phyloP scores from a whole-genome alignment of 1,284 basidiomycete species.

The Sporisorium reilianum region DNA sequence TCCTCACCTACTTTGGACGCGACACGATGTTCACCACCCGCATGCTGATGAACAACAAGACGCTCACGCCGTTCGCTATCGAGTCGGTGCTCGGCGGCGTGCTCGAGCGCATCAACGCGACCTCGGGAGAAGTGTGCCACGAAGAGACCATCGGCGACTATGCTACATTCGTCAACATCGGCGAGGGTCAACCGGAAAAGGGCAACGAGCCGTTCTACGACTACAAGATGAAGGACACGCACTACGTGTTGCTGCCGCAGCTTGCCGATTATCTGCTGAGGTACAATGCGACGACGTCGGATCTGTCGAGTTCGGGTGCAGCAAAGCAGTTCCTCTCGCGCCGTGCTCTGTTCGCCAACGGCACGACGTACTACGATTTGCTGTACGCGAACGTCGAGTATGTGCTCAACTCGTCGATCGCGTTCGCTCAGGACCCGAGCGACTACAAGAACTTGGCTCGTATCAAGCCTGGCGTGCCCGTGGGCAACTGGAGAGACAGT shows the following conservation, averaged over 20 bases:
- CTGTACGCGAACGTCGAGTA: constrained; percentile 69
- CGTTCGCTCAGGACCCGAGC: constrained; percentile 69
- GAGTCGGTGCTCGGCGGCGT: constrained; percentile 72
- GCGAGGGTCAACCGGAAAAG: constrained; percentile 69
- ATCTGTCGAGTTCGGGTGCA: constrained; percentile 55
- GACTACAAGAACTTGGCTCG: constrained; percentile 66
- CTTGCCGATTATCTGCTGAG: constrained; percentile 71
- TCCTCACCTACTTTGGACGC: constrained; percentile 70
- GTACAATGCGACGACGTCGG: constrained; percentile 29
- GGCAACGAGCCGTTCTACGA: constrained; percentile 71
- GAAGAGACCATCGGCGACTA: constrained; percentile 71
- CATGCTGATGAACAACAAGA: constrained; percentile 70
- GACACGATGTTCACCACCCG: constrained; percentile 72
- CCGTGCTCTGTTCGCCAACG: constrained; percentile 70
- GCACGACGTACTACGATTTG: constrained; percentile 69
- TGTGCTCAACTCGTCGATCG: constrained; percentile 65
- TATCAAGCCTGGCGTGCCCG: constrained; percentile 69
- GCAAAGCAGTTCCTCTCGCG: constrained; percentile 59
- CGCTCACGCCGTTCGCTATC: constrained; percentile 70
- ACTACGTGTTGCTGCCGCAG: constrained; percentile 72
- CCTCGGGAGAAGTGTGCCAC: constrained; percentile 71
- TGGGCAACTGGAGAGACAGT: constrained; percentile 74
- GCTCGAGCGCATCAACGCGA: constrained; percentile 71
- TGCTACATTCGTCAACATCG: constrained; percentile 69
- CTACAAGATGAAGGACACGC: constrained; percentile 72